phyloP scores from a whole-genome alignment of 2,329 filamentous ascomycete genomes.

The Botrytis tulipae region DNA sequence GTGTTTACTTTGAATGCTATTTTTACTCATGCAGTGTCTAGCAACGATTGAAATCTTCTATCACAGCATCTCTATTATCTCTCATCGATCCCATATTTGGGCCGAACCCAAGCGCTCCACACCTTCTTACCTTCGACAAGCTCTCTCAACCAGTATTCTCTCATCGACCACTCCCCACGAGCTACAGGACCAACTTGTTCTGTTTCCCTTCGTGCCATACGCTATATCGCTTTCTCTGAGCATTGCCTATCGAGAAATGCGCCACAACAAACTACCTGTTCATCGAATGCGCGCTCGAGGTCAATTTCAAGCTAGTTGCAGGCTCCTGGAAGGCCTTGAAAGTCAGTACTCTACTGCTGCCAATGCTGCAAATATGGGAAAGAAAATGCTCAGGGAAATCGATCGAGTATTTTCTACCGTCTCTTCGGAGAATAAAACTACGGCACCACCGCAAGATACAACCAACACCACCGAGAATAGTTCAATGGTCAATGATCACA shows the following conservation, averaged over 20 bases:
- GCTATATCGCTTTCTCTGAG: slow-evolving; percentile 60
- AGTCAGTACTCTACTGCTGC: slow-evolving; percentile 56
- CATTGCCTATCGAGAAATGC: slow-evolving; percentile 63
- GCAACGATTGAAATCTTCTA: slow-evolving; percentile 63
- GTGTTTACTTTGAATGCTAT: too few relatives aligned
- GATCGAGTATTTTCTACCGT: slow-evolving; percentile 29
- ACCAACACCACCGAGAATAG: neutral
- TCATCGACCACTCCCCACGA: slow-evolving; percentile 27
- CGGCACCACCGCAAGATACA: neutral
- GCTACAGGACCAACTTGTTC: slow-evolving; percentile 42
- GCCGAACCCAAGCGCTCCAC: slow-evolving; percentile 29
- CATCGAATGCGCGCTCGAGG: slow-evolving; percentile 55
- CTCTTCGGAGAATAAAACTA: slow-evolving; percentile 1
- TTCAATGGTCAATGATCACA: neutral
- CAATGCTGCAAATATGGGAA: slow-evolving; percentile 35
- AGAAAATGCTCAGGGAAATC: slow-evolving; percentile 31
- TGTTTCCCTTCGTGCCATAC: slow-evolving; percentile 60
- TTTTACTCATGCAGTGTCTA: slow-evolving; percentile 33
- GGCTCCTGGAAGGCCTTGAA: slow-evolving; percentile 52
- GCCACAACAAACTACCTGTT: slow-evolving; percentile 58
- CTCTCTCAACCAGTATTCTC: slow-evolving; percentile 27
- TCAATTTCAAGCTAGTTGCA: slow-evolving; percentile 54
- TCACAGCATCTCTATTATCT: slow-evolving; percentile 62
- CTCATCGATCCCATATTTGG: slow-evolving; percentile 46
- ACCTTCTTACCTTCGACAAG: slow-evolving; percentile 30